Evolutionary conservation across 352 stramenopile species (phyloP).

Genomic region (Pythium vanterpoolii): DNA sequence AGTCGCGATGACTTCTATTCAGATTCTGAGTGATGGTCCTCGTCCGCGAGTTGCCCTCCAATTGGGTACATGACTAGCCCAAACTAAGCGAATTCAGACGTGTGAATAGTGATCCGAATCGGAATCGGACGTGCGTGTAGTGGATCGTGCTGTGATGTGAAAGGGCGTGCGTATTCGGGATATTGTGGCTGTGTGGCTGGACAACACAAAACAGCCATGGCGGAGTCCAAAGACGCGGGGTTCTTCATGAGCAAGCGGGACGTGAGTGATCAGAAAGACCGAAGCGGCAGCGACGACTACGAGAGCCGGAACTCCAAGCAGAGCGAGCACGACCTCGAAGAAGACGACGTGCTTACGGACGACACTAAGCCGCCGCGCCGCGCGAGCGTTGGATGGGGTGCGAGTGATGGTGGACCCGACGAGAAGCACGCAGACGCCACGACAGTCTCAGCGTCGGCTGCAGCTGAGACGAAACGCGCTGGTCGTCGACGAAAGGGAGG

Average conservation of each 20-base stretch:
- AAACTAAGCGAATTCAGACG: constrained; percentile 1
- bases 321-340: constrained; percentile 36
- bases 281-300: constrained; percentile 6
- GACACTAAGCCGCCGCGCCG: constrained; percentile 50
- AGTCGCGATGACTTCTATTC: too few relatives aligned
- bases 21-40: constrained; percentile 21
- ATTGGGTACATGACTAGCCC: constrained; percentile 13
- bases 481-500: constrained; percentile 56
- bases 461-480: constrained; percentile 47
- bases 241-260: constrained; percentile 26
- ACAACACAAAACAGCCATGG: constrained; percentile 1
- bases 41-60: constrained; percentile 5
- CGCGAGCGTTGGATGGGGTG: constrained; percentile 64
- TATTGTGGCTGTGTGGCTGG: too few relatives aligned
- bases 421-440: constrained; percentile 27
- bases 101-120: not conserved
- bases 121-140: constrained; percentile 12
- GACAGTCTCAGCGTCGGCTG: constrained; percentile 2
- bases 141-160: constrained; percentile 8
- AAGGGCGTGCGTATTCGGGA: constrained; percentile 8
- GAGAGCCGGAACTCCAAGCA: constrained; percentile 18
- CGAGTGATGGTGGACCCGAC: constrained; percentile 19
- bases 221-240: constrained; percentile 22
- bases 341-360: constrained; percentile 40
- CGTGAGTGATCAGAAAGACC: constrained; percentile 9